A percentile compares a stretch with the other conserved stretches of the same genome.
Conservation (phyloP, 2,329 filamentous ascomycete species). For the Penicillium sp. region DNA sequence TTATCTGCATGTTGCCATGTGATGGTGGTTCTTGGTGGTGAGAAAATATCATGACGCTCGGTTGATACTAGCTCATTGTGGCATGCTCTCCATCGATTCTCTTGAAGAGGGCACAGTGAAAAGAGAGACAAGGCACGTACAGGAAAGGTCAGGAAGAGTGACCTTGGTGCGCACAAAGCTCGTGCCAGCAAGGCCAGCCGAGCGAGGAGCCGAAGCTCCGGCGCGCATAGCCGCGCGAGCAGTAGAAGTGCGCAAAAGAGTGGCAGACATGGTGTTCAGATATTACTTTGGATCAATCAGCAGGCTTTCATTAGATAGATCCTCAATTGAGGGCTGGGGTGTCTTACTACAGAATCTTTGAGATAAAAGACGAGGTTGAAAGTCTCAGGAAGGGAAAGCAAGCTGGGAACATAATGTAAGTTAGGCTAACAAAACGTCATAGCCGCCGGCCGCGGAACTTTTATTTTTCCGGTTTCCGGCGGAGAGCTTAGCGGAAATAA, state of each 20-base stretch:
- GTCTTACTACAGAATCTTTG: neutral
- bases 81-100: neutral
- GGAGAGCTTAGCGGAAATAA: neutral
- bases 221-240: constrained; percentile 70
- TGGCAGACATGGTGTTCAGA: constrained; percentile 61
- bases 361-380: neutral
- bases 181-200: constrained; percentile 64
- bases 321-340: constrained; percentile 3
- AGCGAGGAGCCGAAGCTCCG: constrained; percentile 46
- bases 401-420: neutral
- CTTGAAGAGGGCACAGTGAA: neutral
- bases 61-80: neutral
- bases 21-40: neutral
- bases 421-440: constrained; percentile 16
- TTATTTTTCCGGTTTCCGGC: constrained; percentile 9
- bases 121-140: constrained; percentile 44
- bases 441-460: neutral
- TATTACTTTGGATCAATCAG: neutral
- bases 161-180: constrained; percentile 83
- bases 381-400: neutral
- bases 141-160: constrained; percentile 83
- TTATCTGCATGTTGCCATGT: too few species aligned
- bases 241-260: constrained; percentile 68
- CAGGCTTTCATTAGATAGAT: neutral
- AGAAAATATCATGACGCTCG: neutral